Evolutionary conservation across 1,284 basidiomycete genomes (phyloP), one percentile per base, ranked within the genome.

Genomic region (Cutaneotrichosporon dermatis): DNA sequence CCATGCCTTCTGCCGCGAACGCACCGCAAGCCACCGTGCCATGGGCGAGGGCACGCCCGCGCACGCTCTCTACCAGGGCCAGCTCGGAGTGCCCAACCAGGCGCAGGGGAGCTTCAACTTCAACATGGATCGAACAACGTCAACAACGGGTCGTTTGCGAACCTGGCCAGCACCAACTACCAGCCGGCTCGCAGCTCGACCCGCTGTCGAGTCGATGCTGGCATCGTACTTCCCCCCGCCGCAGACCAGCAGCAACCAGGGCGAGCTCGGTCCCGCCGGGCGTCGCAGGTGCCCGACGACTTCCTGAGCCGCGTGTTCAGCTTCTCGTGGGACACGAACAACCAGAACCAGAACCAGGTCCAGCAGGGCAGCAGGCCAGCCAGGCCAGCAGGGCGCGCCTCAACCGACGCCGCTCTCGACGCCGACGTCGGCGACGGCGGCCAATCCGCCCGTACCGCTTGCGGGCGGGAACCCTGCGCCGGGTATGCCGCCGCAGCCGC

Each of bases 301-400:
- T 77, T 77, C 66, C 55, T 77, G 25, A 66, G 61, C 43, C 64
- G 72, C 13, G 72, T 77, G n/a, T 76, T 77, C 60, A 70, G 69
- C 52, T 75, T 76, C 59, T 67, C 69, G 13, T 77, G 75, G 75
- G 74, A 77, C 59, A 66, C 52, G 25, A 59, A 54, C 54, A 57
- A 58, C 25, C 34, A 34, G 12, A 56, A 34, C 39, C 34, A 40
- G 12, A 39, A 54, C 55, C 58, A 58, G 52, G 12, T 36, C 45
- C 50, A 46, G 36, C 42, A 52, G 43, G 8, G 25, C 13, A 36
- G 13, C 40, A 46, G 35, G 25, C 25, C 25, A 25, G 25, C 25
- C 25, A 25, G 25, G 25, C 45, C 50, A 46, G 36, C 42, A 52
- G 43, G 8, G 25, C 15, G 7, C 15, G 13, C 40, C 40, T 25